Base-by-base conservation (phyloP, 73 alveolate genomes). In the Halteria grandinella region DNA sequence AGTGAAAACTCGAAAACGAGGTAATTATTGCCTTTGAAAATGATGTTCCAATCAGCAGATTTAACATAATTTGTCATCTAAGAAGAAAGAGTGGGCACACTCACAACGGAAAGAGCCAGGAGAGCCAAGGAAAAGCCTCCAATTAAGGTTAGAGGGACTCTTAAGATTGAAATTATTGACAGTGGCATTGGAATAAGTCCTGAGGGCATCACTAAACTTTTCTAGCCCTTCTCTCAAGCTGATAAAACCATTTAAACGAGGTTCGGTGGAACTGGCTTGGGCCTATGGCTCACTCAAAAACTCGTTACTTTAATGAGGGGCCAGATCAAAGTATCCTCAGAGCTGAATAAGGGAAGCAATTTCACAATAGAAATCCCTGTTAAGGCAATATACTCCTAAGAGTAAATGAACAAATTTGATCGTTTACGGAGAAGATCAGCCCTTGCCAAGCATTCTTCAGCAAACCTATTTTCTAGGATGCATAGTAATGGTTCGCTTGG, bases 251-350 rank as follows among this genome's bases (percentile, higher is more conserved):
- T 76, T 17, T 36, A 49, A 43, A 45, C 31, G 50, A 60, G 63
- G 34, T 76, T 62, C 45, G 88, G 88, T 43, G 88, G 88, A 8
- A 76, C 88, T 14, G 88, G 88, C 3, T 44, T 76, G 6, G 88
- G 88, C 1, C 60, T 76, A 21, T 76, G 88, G 88, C 39, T 76
- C 15, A n/a, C 75, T 17, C 10, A 76, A 8, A 55, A 47, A 76
- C 23, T 76, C 5, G 32, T 76, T 17, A 18, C 36, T 1, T 50
- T 31, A 36, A 76, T 76, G 88, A 62, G 31, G 3, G 88, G 88
- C 10, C 21, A 36, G 18, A 45, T 76, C 5, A 43, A 41, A 3
- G 11, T 76, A 53, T 32, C 39, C 20, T 41, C 74, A 20, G 20
- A 31, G 11, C 54, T 57, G 2, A 45, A 60, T 3, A 6, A 28